Evolutionary conservation across 805 yeast genomes (phyloP).

Genomic region (Ogataea minuta): DNA sequence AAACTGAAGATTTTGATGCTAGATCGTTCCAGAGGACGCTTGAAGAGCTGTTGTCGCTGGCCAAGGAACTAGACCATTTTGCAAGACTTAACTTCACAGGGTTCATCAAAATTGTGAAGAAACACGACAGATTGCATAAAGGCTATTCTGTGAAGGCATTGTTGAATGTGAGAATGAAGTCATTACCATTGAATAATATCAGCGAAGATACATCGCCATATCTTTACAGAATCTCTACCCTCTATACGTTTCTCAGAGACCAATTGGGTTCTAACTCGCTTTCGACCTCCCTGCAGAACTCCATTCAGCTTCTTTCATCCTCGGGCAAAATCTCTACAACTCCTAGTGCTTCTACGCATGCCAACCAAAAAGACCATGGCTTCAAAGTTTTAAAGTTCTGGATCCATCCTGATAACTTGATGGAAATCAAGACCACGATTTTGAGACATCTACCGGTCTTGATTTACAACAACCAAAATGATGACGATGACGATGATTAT

Average conservation of each 20-base stretch:
- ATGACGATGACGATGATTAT: constrained; percentile 48
- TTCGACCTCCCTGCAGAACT: constrained; percentile 41
- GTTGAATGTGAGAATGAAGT: constrained; percentile 80
- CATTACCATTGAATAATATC: constrained; percentile 74
- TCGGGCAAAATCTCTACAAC: constrained; percentile 36
- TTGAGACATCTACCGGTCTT: constrained; percentile 91
- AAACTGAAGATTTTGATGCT: constrained; percentile 48
- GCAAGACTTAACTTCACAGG: constrained; percentile 93
- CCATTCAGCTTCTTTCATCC: constrained; percentile 47
- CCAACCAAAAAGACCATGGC: constrained; percentile 21
- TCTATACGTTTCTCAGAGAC: constrained; percentile 80
- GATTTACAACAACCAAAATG: constrained; percentile 59
- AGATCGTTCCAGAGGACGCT: constrained; percentile 60
- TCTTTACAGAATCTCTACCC: constrained; percentile 73
- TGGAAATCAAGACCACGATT: constrained; percentile 96
- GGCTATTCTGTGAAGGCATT: constrained; percentile 87
- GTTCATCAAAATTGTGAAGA: constrained; percentile 89
- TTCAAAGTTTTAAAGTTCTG: constrained; percentile 81
- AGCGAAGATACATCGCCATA: constrained; percentile 94
- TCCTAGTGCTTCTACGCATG: constrained; percentile 27
- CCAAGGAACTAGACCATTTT: constrained; percentile 86
- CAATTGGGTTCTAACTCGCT: constrained; percentile 45
- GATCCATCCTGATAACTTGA: constrained; percentile 94
- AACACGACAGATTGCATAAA: constrained; percentile 89
- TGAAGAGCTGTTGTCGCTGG: constrained; percentile 69